A percentile compares a stretch with the other conserved stretches of the same genome.
Evolutionary conservation across 2,329 filamentous ascomycete genomes (phyloP).

Genomic region (Penicillium griseofulvum): DNA sequence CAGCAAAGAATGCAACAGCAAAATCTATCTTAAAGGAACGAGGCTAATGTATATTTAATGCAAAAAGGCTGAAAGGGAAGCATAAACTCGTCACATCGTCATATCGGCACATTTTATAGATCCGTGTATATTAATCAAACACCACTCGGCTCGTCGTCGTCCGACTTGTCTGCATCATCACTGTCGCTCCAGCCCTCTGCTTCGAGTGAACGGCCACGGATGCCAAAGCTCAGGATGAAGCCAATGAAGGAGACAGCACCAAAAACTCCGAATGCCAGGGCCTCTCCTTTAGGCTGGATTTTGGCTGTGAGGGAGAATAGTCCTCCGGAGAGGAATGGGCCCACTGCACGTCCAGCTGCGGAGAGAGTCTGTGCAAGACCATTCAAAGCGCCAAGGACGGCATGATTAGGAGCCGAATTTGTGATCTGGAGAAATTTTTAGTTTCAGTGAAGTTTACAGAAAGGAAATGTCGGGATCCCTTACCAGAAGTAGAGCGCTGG

Average conservation of each 20-base stretch:
- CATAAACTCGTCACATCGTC: constrained; percentile 18
- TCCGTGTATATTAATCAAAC: constrained; percentile 6
- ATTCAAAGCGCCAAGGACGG: constrained; percentile 84
- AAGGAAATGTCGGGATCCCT: constrained; percentile 31
- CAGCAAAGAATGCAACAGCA: constrained; percentile 10
- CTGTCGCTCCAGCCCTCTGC: constrained; percentile 54
- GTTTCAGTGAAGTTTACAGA: not conserved
- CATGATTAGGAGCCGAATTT: constrained; percentile 83
- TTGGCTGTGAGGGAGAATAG: constrained; percentile 77
- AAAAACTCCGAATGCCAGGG: constrained; percentile 82
- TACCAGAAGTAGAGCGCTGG: constrained; percentile 83
- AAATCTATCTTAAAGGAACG: not conserved
- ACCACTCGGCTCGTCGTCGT: constrained; percentile 43
- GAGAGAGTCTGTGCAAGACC: constrained; percentile 92
- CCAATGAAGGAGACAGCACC: constrained; percentile 78
- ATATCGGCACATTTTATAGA: constrained; percentile 5
- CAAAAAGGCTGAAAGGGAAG: constrained; percentile 9
- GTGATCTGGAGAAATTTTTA: constrained; percentile 63
- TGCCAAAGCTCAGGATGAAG: constrained; percentile 75
- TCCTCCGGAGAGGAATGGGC: constrained; percentile 82
- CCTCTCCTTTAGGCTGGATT: constrained; percentile 76
- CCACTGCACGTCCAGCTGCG: constrained; percentile 81
- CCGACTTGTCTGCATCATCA: constrained; percentile 44
- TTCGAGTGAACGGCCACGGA: constrained; percentile 62
- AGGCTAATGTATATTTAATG: constrained; percentile 14